These are phyloP conservation scores for Rhodotorula graminis DNA, from an alignment of 768 basidiomycete genomes.

Conservation along the genomic window DNA sequence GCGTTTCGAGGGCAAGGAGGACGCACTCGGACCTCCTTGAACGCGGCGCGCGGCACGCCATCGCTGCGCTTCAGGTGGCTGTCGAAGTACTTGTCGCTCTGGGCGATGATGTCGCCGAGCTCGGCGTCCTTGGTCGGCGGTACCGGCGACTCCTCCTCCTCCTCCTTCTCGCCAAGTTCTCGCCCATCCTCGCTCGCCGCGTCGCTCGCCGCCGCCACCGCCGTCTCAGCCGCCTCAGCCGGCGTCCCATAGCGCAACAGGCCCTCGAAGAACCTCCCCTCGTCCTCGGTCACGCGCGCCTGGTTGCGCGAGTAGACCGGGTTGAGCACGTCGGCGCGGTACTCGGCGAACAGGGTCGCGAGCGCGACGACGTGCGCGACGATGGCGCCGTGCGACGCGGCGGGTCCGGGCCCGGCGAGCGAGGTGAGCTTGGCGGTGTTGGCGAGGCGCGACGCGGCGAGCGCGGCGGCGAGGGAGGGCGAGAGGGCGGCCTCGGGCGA, in stretches of 20 bases:
- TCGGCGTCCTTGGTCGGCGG: background rate
- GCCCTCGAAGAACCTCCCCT: background rate
- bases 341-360: conserved; percentile 1
- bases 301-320: conserved; percentile 33
- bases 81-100: background rate
- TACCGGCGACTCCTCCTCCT: no score
- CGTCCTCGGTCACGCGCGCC: background rate
- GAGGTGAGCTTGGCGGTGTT: no score
- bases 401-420: background rate
- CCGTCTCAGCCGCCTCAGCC: background rate
- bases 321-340: conserved; percentile 14
- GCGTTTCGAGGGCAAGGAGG: no score
- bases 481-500: no score
- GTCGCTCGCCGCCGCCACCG: background rate
- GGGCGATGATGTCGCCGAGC: background rate
- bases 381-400: background rate
- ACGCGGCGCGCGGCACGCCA: background rate
- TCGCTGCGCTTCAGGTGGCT: background rate
- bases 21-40: conserved; percentile 13
- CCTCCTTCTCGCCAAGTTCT: no score
- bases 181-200: no score
- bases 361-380: background rate
- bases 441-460: no score
- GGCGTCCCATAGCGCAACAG: background rate
- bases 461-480: no score